Base-by-base conservation (phyloP, 371 early-diverging fungal species). In the Smittium culicis region DNA sequence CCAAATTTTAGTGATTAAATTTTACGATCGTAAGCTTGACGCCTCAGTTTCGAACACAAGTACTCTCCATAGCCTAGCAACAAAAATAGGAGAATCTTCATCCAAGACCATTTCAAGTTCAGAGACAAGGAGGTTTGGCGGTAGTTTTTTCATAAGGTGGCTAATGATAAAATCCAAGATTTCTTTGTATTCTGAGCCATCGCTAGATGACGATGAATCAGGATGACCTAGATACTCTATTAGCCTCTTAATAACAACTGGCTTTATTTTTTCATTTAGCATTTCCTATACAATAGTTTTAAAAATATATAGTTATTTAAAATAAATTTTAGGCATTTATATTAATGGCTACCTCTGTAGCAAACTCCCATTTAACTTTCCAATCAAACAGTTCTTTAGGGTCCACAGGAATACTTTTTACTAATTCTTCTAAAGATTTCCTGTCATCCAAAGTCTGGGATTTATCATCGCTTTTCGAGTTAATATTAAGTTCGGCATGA, bases 1-100 rank as follows among this genome's bases (percentile, higher is more conserved):
- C 17, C 17, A 54, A n/a, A n/a, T n/a, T 54, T 54, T 54, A 17
- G 54, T 17, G n/a, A 54, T 54, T 54, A 17, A 54, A 17, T 54
- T 17, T 54, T n/a, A 54, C 17, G 54, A 54, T 17, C 17, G 54
- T n/a, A 54, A 54, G 60, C 32, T 32, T 16, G 34, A 81, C 69
- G 82, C 79, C 77, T 83, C 80, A 74, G 85, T 81, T 79, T 84
- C 85, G 73, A 80, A 81, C 74, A 73, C 71, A 5, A 77, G 58
- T 56, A 67, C 54, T 5, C 74, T 67, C 78, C 78, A 77, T 16
- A 77, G 54, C 14, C 69, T 61, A 0, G 71, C 69, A 1, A 77
- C 77, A 72, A 77, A 75, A 1, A 65, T 67, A 0, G 65, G 60
- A 11, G 78, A 64, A 35, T 77, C 76, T 1, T 77, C 78, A 30